Evolutionary conservation across 495 filamentous ascomycete genomes (phyloP), one percentile per base, ranked within the genome.

Genomic region (Neurospora sp.): DNA sequence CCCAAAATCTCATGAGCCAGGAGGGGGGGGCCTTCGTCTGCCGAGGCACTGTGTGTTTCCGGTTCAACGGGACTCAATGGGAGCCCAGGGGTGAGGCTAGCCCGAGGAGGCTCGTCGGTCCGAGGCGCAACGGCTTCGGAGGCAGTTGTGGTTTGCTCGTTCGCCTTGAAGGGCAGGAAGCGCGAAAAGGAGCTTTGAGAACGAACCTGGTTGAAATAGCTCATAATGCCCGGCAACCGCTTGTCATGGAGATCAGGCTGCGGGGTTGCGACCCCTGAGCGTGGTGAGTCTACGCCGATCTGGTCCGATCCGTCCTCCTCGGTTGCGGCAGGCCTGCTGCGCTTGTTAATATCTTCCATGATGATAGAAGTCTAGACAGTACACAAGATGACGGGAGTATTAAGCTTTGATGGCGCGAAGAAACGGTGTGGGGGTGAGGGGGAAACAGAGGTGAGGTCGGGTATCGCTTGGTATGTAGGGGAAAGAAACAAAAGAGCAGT

Each of bases 131-230:
- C 41, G 77, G 81, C 75, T 74, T 75, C 76, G 70, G 77, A 77
- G 74, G 77, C 73, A 78, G 82, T 76, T 73, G 81, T 80, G 75
- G 75, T 71, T 78, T 82, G 75, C 78, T 80, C 82, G 75, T 75
- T 80, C 68, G 74, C 75, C 71, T 74, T 80, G 75, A 81, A 83
- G 72, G 79, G 78, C 73, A 77, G 78, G 76, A 75, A 78, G 76
- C 79, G 77, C 73, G 78, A 78, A 81, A 82, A 77, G 84, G 83
- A 83, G 80, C 81, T 85, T 83, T 35, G 53, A 16, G 81, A 86
- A 97, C 94, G 88, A 95, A 98, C 94, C 94, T 98, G 94, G 84
- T 91, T 92, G 87, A 96, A 97, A 86, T 93, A 97, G 86, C 90
- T 94, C 86, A 93, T 90, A 81, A 97, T 93, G 78, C 93, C 92